Percentiles rank a stretch among this genome's conserved stretches.
Conservation (phyloP, 345 rosid species). For the Firmiana major region DNA sequence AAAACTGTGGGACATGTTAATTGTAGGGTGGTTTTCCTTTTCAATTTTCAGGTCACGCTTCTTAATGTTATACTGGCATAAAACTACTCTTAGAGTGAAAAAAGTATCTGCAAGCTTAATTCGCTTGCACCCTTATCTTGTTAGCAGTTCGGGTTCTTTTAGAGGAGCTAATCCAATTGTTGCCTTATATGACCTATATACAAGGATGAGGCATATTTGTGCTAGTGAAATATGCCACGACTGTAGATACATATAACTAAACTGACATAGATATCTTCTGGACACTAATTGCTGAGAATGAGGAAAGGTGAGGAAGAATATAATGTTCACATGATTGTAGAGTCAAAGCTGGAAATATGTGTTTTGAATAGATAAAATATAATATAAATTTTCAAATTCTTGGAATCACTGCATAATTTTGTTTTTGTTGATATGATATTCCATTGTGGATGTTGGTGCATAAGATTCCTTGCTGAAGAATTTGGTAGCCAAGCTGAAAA, state of each 20-base stretch:
- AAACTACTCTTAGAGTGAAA: not conserved
- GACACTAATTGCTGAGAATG: not conserved
- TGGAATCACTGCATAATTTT: not conserved
- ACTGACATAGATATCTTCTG: not conserved
- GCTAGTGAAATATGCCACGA: not conserved
- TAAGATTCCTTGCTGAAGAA: not conserved
- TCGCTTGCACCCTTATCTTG: not conserved
- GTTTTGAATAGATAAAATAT: not conserved
- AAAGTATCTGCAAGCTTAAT: not conserved
- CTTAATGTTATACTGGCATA: not conserved
- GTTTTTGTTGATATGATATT: not conserved
- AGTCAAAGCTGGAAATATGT: not conserved
- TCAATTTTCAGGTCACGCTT: not conserved
- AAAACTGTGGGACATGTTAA: not conserved
- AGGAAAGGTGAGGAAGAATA: not conserved
- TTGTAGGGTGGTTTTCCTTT: not conserved
- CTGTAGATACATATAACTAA: not conserved
- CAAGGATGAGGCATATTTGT: not conserved
- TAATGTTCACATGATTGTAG: not conserved
- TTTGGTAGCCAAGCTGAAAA: constrained; percentile 12
- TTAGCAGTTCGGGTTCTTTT: not conserved
- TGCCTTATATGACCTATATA: not conserved
- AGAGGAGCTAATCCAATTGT: not conserved
- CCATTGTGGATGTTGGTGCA: not conserved
- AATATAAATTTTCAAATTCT: not conserved